A percentile compares a stretch with the other conserved stretches of the same genome.
Evolutionary conservation across 108 stramenopile species (phyloP).

Genomic region (Fistulifera solaris): DNA sequence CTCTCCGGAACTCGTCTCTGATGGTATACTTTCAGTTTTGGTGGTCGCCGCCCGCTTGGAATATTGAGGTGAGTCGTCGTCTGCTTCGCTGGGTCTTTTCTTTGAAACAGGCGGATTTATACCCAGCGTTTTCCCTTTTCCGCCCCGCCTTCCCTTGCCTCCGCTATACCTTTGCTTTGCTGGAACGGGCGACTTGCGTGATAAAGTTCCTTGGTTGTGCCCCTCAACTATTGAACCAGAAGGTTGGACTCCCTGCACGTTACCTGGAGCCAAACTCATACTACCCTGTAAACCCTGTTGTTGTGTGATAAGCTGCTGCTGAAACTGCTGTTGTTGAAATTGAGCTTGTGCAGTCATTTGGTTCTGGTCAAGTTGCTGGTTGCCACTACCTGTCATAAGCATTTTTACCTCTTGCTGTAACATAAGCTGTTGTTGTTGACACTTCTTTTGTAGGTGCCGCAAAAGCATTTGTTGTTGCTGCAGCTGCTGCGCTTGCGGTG

Average conservation of each 20-base stretch:
- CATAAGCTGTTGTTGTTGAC: conserved; percentile 48
- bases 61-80: conserved; percentile 5
- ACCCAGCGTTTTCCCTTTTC: conserved; percentile 8
- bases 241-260: too few species aligned
- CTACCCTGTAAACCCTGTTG: too few species aligned
- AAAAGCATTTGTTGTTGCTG: conserved; percentile 47
- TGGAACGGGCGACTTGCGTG: conserved; percentile 2
- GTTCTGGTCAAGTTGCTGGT: conserved; percentile 7
- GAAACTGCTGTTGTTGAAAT: conserved; percentile 9
- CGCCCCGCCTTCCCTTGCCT: conserved; percentile 8
- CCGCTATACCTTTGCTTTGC: conserved; percentile 10
- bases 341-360: conserved; percentile 10
- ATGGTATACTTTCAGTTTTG: not conserved
- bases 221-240: too few species aligned
- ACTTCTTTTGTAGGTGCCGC: conserved; percentile 38
- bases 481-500: conserved; percentile 42
- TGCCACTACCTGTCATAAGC: too few species aligned
- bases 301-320: too few species aligned
- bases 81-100: conserved; percentile 8
- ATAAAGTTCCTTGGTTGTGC: too few species aligned
- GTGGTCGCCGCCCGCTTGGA: not conserved
- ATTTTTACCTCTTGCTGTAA: conserved; percentile 35
- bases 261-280: too few species aligned
- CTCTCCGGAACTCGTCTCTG: not conserved
- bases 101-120: not conserved